Evolutionary conservation across 192 early-diverging fungal genomes (phyloP).

Genomic region (Chytriomyces sp.): DNA sequence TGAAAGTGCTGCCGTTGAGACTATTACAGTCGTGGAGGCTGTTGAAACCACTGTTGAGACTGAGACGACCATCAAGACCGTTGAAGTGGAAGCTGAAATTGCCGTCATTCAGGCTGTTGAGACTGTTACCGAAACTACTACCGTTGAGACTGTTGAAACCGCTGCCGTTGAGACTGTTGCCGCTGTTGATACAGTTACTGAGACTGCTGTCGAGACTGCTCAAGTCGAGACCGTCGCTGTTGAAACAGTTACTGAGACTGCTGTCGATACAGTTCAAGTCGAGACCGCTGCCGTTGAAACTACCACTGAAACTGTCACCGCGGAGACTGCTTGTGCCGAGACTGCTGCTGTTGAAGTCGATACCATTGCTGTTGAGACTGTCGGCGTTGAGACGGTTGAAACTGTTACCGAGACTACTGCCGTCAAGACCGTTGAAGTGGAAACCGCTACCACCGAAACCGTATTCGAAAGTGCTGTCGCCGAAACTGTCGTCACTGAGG

Average conservation of each 20-base stretch:
- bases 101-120: background rate
- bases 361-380: background rate
- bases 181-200: background rate
- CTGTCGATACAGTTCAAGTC: background rate
- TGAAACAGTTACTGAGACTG: background rate
- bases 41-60: slow-evolving; percentile 7
- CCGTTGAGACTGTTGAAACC: background rate
- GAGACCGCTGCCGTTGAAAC: slow-evolving; percentile 1
- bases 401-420: background rate
- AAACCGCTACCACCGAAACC: background rate
- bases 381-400: background rate
- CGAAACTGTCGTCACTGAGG: background rate
- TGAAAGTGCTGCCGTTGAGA: background rate
- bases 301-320: background rate
- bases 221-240: background rate
- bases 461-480: background rate
- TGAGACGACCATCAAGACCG: background rate
- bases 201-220: background rate
- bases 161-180: background rate
- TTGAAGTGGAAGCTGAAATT: background rate
- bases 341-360: background rate
- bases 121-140: background rate
- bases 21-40: background rate
- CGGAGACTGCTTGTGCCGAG: background rate
- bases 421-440: background rate